A percentile compares a stretch with the other conserved stretches of the same genome.
phyloP scores from a whole-genome alignment of 2,329 filamentous ascomycete genomes.

The Nothophaeocryptopus gaeumannii region DNA sequence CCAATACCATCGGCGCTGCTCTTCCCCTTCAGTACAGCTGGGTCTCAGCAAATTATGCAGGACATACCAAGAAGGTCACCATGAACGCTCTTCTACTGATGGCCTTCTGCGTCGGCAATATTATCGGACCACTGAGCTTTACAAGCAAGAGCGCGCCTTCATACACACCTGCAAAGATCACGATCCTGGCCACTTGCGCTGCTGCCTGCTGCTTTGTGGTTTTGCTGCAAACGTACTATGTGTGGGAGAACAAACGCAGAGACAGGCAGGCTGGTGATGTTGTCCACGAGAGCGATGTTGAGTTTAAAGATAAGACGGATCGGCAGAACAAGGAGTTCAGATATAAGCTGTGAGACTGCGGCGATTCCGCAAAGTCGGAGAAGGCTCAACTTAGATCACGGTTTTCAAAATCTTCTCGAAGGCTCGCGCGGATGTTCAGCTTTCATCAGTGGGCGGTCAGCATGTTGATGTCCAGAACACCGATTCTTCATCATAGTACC shows the following conservation, averaged over 20 bases:
- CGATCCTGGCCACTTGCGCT: slow-evolving; percentile 39
- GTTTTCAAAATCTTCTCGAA: no score
- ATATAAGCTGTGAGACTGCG: slow-evolving; percentile 17
- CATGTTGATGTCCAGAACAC: no score
- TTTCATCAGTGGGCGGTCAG: no score
- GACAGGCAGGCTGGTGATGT: slow-evolving; percentile 19
- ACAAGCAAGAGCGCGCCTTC: slow-evolving; percentile 35
- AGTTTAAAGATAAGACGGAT: slow-evolving; percentile 33
- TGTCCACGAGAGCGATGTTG: slow-evolving; percentile 18
- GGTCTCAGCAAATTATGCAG: slow-evolving; percentile 55
- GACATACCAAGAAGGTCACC: slow-evolving; percentile 61
- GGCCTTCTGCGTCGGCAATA: slow-evolving; percentile 39
- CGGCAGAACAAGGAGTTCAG: slow-evolving; percentile 31
- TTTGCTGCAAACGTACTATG: slow-evolving; percentile 51
- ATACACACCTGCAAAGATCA: slow-evolving; percentile 45
- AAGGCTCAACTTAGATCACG: no score
- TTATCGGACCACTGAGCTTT: slow-evolving; percentile 43
- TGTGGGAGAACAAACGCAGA: slow-evolving; percentile 42
- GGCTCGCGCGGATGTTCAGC: no score
- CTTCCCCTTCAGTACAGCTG: slow-evolving; percentile 39
- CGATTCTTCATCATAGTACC: no score
- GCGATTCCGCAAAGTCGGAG: no score
- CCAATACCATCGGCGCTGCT: slow-evolving; percentile 39
- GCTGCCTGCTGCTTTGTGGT: slow-evolving; percentile 41
- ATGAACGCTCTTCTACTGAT: slow-evolving; percentile 58